Base-by-base conservation (phyloP, 1,139 yeast species). In the Hyphopichia fennica region DNA sequence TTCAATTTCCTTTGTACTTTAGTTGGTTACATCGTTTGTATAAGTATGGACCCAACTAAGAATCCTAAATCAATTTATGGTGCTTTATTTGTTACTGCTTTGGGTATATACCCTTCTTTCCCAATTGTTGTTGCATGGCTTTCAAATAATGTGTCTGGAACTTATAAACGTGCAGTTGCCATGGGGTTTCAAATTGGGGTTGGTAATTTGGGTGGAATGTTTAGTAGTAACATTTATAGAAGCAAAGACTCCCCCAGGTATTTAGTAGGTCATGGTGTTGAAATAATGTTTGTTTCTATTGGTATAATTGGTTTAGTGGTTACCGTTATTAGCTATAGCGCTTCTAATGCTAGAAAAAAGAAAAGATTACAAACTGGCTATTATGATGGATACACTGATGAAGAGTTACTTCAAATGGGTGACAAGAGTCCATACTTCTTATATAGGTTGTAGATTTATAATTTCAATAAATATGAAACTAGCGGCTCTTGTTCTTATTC, bases 121-220 rank as follows among this genome's bases (percentile, higher is more conserved):
- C 73, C 75, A 5, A 54, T 61, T n/a, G 50, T 60, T 16, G 58
- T 69, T 32, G 57, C 69, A 3, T 70, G 76, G 75, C 50, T 58
- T 32, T 56, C 70, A 1, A 67, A 61, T 42, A 70, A 72, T 41
- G 53, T 67, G 35, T 56, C 68, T 4, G 66, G 67, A n/a, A 57
- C 57, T 3, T 58, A 56, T 45, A 70, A 67, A 45, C 58, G 75
- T 37, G 69, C 70, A 3, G 60, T 69, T 36, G 71, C 67, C 2
- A 60, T 65, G 58, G 75, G 72, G 3, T 51, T 66, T 30, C 75
- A 68, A 39, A 65, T 71, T 35, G 72, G 74, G 2, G 41, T 67
- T 23, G 77, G 75, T 10, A 63, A 65, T 39, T 54, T 70, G 32
- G 67, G 72, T 16, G 75, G 74, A 16, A 63, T 70, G 11, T 54